These are phyloP conservation scores for Botryobasidium botryosum DNA, from an alignment of 768 basidiomycete species.

Conservation along the genomic window DNA sequence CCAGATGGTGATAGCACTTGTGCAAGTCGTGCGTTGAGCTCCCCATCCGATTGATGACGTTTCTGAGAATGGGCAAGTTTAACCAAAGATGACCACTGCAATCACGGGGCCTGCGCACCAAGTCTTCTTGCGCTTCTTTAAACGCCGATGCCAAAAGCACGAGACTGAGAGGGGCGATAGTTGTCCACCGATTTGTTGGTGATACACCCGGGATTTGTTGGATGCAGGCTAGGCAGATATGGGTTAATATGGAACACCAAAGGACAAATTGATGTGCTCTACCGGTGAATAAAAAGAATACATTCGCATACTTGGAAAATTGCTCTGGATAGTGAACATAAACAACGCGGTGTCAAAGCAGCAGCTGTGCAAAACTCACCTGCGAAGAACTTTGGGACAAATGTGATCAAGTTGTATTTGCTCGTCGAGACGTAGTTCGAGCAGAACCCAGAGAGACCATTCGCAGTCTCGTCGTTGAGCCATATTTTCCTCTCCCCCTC, in stretches of 20 bases:
- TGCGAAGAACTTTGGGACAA: slow-evolving; percentile 81
- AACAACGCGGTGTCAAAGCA: no score
- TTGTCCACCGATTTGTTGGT: slow-evolving; percentile 88
- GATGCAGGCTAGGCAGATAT: slow-evolving; percentile 42
- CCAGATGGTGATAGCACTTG: slow-evolving; percentile 48
- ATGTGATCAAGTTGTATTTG: slow-evolving; percentile 82
- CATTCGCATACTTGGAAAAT: slow-evolving; percentile 96
- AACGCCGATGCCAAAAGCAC: slow-evolving; percentile 88
- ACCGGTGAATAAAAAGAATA: slow-evolving; percentile 93
- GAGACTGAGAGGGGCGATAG: slow-evolving; percentile 74
- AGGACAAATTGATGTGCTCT: not conserved
- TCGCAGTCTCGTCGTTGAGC: slow-evolving; percentile 55
- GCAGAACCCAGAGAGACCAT: slow-evolving; percentile 42
- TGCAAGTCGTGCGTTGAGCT: slow-evolving; percentile 69
- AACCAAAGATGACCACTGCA: not conserved
- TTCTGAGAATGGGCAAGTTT: slow-evolving; percentile 27
- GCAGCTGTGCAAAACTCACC: no score
- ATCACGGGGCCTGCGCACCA: slow-evolving; percentile 34
- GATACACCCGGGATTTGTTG: slow-evolving; percentile 98
- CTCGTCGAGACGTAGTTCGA: slow-evolving; percentile 84
- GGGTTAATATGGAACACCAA: not conserved
- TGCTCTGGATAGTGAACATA: slow-evolving; percentile 44
- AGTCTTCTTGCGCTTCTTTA: slow-evolving; percentile 90
- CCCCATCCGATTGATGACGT: slow-evolving; percentile 88
- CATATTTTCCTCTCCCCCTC: slow-evolving; percentile 64